Evolutionary conservation across 2,329 filamentous ascomycete genomes (phyloP), one percentile per base, ranked within the genome.

Genomic region (Annulohypoxylon truncatum): DNA sequence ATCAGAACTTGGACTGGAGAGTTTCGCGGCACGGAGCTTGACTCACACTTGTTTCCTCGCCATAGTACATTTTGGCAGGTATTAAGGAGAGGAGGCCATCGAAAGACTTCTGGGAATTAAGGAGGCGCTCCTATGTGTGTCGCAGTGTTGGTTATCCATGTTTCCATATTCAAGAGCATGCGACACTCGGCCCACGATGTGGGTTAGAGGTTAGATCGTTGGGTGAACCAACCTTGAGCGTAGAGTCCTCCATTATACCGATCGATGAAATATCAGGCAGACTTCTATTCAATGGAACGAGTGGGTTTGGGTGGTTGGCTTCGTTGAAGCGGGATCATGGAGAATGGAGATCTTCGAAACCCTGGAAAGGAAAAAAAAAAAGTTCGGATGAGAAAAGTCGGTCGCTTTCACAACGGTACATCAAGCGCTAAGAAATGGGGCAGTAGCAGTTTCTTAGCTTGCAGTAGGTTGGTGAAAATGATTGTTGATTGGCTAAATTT

Each of bases 21-120:
- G 57, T 2, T 31, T 54, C 52, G 57, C 7, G 50, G 20, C 64
- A 53, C 33, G 56, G 10, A 51, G 22, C 64, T 50, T 38, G 55
- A 89, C 91, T 74, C 90, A 95, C 92, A 79, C 86, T 93, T 68
- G 87, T 91, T 77, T 97, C 93, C 78, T 94, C 89, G 60, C 90
- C 92, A 74, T 96, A 97, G 81, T 97, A 97, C 74, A 93, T 89
- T 80, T 96, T 94, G 66, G 93, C 93, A 40, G 94, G 93, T 64
- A 96, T 97, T 69, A 97, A 84, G 62, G 93, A 95, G 78, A 97
- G 83, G 54, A 97, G 83, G 47, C 93, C 93, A 80, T 96, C 91
- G 75, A 97, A 97, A 70, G 93, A 91, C 80, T 92, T 87, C 70
- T 92, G 81, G 71, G 87, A 83, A 69, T 82, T 82, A 77, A 84